Base-by-base conservation (phyloP, 2,329 filamentous ascomycete species). In the Pseudogymnoascus sp. region DNA sequence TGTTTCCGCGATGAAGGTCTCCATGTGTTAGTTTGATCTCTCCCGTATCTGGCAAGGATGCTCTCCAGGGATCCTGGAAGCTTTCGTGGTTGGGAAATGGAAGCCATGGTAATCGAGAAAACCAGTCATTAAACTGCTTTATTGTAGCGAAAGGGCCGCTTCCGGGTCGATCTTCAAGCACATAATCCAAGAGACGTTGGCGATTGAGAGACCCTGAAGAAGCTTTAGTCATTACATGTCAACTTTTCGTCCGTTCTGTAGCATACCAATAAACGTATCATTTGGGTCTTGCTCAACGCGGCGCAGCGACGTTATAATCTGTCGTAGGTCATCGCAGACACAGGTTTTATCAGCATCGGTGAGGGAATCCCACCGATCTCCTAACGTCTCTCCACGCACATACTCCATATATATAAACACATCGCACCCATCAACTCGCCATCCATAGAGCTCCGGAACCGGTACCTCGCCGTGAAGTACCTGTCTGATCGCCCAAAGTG, bases 391-490 rank as follows among this genome's bases (percentile, higher is more conserved):
- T 35, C 53, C 50, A n/a, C 6, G 23, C 4, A 57, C 6, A 57
- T 31, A 57, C 50, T 57, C 3, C 50, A 57, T 57, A 10, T 57
- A 57, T 57, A 57, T 57, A 13, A 57, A 57, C 10, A 57, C 50
- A 57, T 57, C 50, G 31, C 50, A 23, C 23, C 50, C 23, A 57
- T 57, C 50, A 31, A 57, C 23, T 2, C 23, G 17, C 74, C 71
- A 76, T 9, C 74, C 73, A 64, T 74, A 76, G 21, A 77, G 64
- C 64, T 76, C 73, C 11, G 74, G 75, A 35, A 76, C 74, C 7
- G 74, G 74, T 17, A 76, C 69, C 60, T 62, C 7, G 26, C 67
- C 66, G 28, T 63, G 36, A 6, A 75, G 64, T 21, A 66, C 38
- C 15, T 62, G 60, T 38, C 64, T 61, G 60, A 75, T 61, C 13